Evolutionary conservation across 768 basidiomycete species (phyloP), one percentile per base, ranked within the genome.

Genomic region (Pisolithus sp.): DNA sequence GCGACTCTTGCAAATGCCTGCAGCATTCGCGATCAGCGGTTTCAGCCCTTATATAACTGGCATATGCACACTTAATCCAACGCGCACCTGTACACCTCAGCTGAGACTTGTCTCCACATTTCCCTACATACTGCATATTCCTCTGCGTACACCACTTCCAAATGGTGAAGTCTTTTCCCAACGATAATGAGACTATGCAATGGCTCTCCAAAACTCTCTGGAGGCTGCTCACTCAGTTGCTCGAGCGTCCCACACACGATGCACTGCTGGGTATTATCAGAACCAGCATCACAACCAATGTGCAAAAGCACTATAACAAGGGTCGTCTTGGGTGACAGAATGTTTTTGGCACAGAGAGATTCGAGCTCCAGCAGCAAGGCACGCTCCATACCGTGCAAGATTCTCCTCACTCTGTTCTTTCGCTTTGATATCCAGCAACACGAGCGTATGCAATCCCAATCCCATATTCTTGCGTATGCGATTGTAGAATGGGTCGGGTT

Each of bases 341-440:
- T 71, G 2, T 78, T 80, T 49, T 73, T 72, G 23, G 72, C 66
- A 10, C 85, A 76, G 2, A 68, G 56, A 3, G 71, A 72, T 67
- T 90, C 87, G 49, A 82, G 76, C 53, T 85, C 81, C 34, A 82
- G 65, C 36, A 93, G 73, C 26, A 24, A 24, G 7, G 26, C n/a
- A 18, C n/a, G 3, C 17, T 10, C 40, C 40, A 74, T 52, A 93
- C 95, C 92, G 80, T 1, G 92, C 93, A 51, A 98, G 71, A 69
- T 98, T 97, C 71, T 95, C 93, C 62, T 96, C 94, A 63, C 83
- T 95, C 72, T 97, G 93, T 67, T 98, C 96, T 67, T 95, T 91
- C 50, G 98, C 94, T 61, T 99, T 98, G 71, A 99, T 99, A 62
- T 99, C 96, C 24, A 98, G 73, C 57, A 99, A 71, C 2, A 97